Evolutionary conservation across 108 stramenopile species (phyloP).

Genomic region (Fragilaria radians): DNA sequence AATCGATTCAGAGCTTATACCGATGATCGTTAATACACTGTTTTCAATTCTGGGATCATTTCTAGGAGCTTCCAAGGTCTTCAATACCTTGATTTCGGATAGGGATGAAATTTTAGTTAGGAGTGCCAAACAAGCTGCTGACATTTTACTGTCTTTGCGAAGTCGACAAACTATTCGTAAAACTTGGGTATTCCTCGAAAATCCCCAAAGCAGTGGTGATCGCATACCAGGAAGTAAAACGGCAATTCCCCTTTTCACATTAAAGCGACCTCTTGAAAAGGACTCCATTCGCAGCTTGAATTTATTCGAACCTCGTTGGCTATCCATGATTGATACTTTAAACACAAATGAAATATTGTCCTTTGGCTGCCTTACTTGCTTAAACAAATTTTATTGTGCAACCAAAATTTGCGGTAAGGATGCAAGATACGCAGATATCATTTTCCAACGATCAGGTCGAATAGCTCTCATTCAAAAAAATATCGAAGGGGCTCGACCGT

Average conservation of each 20-base stretch:
- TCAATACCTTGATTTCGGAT: conserved; percentile 42
- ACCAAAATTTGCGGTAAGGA: conserved; percentile 28
- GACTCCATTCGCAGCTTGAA: conserved; percentile 33
- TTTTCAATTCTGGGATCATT: conserved; percentile 29
- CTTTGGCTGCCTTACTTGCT: conserved; percentile 47
- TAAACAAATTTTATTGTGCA: conserved; percentile 54
- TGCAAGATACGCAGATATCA: conserved; percentile 45
- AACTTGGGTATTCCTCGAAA: conserved; percentile 33
- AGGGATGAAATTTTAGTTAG: conserved; percentile 32
- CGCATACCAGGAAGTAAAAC: not conserved
- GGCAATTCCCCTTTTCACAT: conserved; percentile 34
- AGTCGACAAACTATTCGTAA: conserved; percentile 31
- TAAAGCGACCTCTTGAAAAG: conserved; percentile 29
- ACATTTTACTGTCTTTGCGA: conserved; percentile 26
- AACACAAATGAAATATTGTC: not conserved
- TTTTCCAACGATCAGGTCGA: conserved; percentile 33
- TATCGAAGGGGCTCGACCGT: conserved; percentile 39
- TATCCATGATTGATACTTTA: conserved; percentile 45
- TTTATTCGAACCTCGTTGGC: conserved; percentile 55
- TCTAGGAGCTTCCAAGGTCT: conserved; percentile 30
- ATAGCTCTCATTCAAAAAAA: conserved; percentile 25
- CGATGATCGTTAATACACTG: conserved; percentile 8
- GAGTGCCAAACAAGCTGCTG: conserved; percentile 19
- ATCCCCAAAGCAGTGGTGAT: not conserved
- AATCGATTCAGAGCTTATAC: not conserved